Evolutionary conservation across 1,284 basidiomycete species (phyloP).

Genomic region (Ustanciosporium gigantosporum): DNA sequence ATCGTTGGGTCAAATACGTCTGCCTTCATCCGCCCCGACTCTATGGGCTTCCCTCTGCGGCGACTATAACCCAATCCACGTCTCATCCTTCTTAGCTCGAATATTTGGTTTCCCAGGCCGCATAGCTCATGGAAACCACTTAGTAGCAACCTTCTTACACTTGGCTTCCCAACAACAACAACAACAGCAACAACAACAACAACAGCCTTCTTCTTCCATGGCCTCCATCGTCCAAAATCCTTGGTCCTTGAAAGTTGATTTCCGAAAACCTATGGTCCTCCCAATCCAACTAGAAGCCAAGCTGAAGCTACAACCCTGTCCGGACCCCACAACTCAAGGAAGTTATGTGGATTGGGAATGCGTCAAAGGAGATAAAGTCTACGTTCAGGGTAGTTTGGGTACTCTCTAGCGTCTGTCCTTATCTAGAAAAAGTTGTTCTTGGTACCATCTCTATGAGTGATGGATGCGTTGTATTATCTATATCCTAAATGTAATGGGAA

Average conservation of each 20-base stretch:
- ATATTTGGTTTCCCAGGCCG: slow-evolving; percentile 14
- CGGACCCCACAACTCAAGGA: not conserved
- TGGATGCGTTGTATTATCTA: too few relatives aligned
- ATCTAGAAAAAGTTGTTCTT: too few relatives aligned
- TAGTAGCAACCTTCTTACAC: slow-evolving; percentile 4
- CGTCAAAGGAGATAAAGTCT: not conserved
- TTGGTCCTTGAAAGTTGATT: not conserved
- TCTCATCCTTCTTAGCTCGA: slow-evolving; percentile 9
- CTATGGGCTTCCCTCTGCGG: slow-evolving; percentile 9
- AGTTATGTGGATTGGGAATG: not conserved
- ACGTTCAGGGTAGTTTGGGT: not conserved
- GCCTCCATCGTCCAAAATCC: not conserved
- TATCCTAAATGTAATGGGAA: too few relatives aligned
- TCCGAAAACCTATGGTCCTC: not conserved
- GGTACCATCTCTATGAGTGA: too few relatives aligned
- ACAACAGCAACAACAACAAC: too few relatives aligned
- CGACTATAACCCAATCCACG: slow-evolving; percentile 25
- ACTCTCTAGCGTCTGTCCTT: too few relatives aligned
- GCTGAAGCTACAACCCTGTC: not conserved
- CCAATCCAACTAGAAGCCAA: not conserved
- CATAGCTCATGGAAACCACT: slow-evolving; percentile 21
- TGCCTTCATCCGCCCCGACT: slow-evolving; percentile 1
- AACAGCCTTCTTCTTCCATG: too few relatives aligned
- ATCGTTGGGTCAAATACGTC: not conserved
- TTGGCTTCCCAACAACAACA: not conserved